Conservation (phyloP, 352 stramenopile species). For the Phytophthora nicotianae region DNA sequence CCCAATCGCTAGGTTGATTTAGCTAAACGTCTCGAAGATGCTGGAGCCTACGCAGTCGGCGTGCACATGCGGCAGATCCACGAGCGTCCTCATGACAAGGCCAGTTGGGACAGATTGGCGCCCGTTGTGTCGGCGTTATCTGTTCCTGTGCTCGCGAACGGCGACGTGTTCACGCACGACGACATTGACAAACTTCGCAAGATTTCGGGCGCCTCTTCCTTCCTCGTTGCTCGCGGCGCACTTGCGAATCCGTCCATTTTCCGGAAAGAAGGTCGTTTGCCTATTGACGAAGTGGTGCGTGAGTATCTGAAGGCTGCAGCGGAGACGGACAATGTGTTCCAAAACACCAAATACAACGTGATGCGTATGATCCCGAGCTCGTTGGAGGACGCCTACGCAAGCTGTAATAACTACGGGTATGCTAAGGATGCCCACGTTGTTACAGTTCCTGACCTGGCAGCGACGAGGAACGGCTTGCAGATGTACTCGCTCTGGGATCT, state of each 20-base stretch:
- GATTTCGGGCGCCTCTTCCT: constrained; percentile 71
- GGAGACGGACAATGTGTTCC: constrained; percentile 87
- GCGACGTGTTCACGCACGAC: constrained; percentile 84
- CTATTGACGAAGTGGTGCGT: constrained; percentile 61
- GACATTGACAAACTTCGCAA: constrained; percentile 67
- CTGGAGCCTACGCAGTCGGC: constrained; percentile 69
- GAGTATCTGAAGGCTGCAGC: constrained; percentile 78
- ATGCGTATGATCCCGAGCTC: constrained; percentile 83
- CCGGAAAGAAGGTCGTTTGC: constrained; percentile 65
- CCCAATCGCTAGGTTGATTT: constrained; percentile 59
- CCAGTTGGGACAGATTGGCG: constrained; percentile 73
- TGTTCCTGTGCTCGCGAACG: constrained; percentile 88
- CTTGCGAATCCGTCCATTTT: constrained; percentile 88
- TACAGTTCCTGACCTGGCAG: constrained; percentile 62
- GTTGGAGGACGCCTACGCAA: constrained; percentile 45
- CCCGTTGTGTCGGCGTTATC: constrained; percentile 72
- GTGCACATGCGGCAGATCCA: constrained; percentile 73
- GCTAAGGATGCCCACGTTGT: constrained; percentile 32
- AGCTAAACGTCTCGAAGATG: constrained; percentile 63
- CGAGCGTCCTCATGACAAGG: constrained; percentile 68
- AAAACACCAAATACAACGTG: constrained; percentile 93
- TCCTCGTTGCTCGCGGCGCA: constrained; percentile 85
- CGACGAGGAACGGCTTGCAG: constrained; percentile 64
- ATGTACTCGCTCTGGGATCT: constrained; percentile 82
- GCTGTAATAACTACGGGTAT: constrained; percentile 34